phyloP scores from a whole-genome alignment of 441 rosid species.

The Jatropha podagrica region DNA sequence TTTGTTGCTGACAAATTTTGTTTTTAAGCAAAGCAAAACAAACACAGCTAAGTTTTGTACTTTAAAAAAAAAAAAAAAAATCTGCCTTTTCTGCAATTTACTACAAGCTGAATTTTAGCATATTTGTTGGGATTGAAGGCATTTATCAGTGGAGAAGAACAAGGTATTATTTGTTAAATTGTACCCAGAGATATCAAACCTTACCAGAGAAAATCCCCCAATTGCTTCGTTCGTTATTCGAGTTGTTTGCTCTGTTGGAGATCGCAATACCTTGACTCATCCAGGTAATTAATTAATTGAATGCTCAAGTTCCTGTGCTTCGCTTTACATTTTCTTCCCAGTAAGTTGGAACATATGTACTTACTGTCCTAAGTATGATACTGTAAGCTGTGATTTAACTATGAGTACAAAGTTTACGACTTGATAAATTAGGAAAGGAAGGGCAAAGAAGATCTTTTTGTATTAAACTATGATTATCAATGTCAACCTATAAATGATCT shows the following conservation, averaged over 20 bases:
- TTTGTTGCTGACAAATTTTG: slow-evolving; percentile 7
- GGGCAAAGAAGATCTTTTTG: neutral
- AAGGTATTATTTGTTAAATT: slow-evolving; percentile 58
- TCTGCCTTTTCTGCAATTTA: neutral
- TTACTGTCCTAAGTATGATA: neutral
- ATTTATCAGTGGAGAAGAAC: slow-evolving; percentile 85
- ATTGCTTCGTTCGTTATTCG: slow-evolving; percentile 77
- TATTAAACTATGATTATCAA: neutral
- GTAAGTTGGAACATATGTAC: neutral
- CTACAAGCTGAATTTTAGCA: neutral
- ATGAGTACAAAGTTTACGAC: neutral
- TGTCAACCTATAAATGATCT: neutral
- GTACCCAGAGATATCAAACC: slow-evolving; percentile 73
- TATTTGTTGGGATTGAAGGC: slow-evolving; percentile 51
- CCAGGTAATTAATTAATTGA: slow-evolving; percentile 48
- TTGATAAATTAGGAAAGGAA: neutral
- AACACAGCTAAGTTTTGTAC: neutral
- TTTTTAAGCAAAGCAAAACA: neutral
- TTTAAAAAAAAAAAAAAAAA: neutral
- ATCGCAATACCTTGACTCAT: slow-evolving; percentile 72
- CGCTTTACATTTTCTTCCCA: neutral
- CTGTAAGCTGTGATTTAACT: neutral
- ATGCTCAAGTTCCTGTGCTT: no score
- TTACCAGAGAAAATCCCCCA: slow-evolving; percentile 77
- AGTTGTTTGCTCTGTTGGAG: slow-evolving; percentile 61